Evolutionary conservation across 129 eudicot species (phyloP).

Genomic region (Flaveria ramosissima): DNA sequence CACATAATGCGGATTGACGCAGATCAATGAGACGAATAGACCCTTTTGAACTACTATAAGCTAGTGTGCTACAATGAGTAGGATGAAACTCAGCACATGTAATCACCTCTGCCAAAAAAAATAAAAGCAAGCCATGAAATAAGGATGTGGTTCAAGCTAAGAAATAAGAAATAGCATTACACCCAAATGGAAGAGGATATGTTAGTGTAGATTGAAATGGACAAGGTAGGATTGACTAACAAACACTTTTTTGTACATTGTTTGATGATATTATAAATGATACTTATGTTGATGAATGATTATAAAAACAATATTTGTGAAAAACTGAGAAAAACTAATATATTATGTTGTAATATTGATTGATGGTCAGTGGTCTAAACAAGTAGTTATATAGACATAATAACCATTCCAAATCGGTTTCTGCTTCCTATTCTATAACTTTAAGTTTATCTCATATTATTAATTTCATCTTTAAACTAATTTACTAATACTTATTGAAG

Average conservation of each 20-base stretch:
- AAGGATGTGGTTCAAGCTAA: conserved; percentile 8
- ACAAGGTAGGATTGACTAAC: not conserved
- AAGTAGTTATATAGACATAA: not conserved
- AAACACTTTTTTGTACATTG: not conserved
- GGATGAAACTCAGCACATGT: conserved; percentile 99
- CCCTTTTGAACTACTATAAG: conserved; percentile 98
- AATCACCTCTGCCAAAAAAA: conserved; percentile 75
- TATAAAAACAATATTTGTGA: conserved; percentile 2
- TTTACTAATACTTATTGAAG: not conserved
- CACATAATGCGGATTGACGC: conserved; percentile 98
- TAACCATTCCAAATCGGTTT: not conserved
- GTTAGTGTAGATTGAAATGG: not conserved
- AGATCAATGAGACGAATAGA: conserved; percentile 96
- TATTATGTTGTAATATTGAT: not conserved
- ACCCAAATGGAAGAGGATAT: not conserved
- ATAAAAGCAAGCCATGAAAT: not conserved
- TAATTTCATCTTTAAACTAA: not conserved
- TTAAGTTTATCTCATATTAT: not conserved
- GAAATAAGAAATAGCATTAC: not conserved
- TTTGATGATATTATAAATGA: not conserved
- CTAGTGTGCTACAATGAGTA: conserved; percentile 86
- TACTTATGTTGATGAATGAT: not conserved
- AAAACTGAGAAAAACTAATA: not conserved
- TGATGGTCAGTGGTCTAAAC: not conserved
- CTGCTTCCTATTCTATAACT: not conserved